Evolutionary conservation across 2,329 filamentous ascomycete species (phyloP), one percentile per base, ranked within the genome.

Genomic region (Alternaria arbusti): DNA sequence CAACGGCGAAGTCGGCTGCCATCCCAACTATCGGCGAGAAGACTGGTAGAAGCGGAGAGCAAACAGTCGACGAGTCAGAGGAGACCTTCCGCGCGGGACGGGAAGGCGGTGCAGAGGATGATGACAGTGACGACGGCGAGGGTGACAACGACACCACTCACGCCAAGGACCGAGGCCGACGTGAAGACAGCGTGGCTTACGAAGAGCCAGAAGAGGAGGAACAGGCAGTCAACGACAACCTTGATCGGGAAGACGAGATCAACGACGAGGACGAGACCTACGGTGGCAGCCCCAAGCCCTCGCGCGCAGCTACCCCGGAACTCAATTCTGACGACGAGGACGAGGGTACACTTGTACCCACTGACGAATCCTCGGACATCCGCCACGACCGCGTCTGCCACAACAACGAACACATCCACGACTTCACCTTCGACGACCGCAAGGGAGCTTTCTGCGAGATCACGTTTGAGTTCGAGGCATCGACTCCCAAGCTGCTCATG

Each of bases 191-290:
- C 28, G 90, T 95, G 3, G 96, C 93, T 13, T 98, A 97, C 71
- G 95, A 93, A 43, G 92, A 90, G 32, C 96, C 97, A 50, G 96
- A 98, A 75, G 94, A 97, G 6, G 95, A 95, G 5, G 96, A 98
- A 74, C 88, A 93, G 69, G 89, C 87, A 36, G 89, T 96, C 58
- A 89, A 91, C 71, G 83, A 84, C 56, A 85, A 87, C 61, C 86
- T 90, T 74, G 86, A 88, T 59, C 84, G 83, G 30, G 61, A 60
- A 30, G 88, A 90, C 55, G 85, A 84, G 3, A 86, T 86, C 3
- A 66, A 64, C 17, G 68, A 70, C 28, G 77, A 88, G 36, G 88
- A 90, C 59, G 84, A 86, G 66, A 80, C 82, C 9, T 83, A 85
- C 57, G 83, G 83, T 30, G 82, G 83, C 54, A 83, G 82, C 59